These are phyloP conservation scores for Tulasnella sp. DNA, from an alignment of 768 basidiomycete genomes.

Conservation along the genomic window DNA sequence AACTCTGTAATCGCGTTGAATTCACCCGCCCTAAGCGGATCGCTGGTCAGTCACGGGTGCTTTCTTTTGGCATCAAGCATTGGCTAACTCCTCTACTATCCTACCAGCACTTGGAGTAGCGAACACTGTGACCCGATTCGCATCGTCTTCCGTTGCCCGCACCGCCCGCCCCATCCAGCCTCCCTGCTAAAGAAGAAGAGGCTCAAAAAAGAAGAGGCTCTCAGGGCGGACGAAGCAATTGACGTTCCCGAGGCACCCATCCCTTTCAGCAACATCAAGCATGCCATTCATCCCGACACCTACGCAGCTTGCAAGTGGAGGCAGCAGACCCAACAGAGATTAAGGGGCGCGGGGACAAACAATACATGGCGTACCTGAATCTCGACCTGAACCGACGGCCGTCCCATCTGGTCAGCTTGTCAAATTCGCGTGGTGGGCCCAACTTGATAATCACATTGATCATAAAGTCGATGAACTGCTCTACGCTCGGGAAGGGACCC, in stretches of 20 bases:
- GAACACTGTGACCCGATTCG: background rate
- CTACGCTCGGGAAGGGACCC: too few species aligned
- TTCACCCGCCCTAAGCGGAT: background rate
- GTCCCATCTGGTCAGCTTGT: too few species aligned
- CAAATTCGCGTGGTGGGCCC: too few species aligned
- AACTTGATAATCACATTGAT: too few species aligned
- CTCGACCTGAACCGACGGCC: too few species aligned
- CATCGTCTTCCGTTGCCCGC: background rate
- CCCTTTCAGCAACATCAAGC: constrained; percentile 38
- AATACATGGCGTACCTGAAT: too few species aligned
- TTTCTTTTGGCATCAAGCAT: background rate
- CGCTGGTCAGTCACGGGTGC: background rate
- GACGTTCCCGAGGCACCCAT: background rate
- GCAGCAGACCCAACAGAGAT: too few species aligned
- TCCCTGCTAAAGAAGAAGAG: background rate
- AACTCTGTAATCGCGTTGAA: too few species aligned
- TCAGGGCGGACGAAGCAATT: background rate
- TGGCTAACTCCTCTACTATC: background rate
- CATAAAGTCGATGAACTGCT: too few species aligned
- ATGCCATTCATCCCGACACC: constrained; percentile 37
- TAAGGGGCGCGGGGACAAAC: too few species aligned
- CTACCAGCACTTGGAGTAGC: background rate
- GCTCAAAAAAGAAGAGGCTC: too few species aligned
- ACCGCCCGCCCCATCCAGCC: background rate
- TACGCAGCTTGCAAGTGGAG: too few species aligned